Percentiles rank a stretch among this genome's conserved stretches.
Conservation (phyloP, 177 flowering plant genomes). For the Vitis hybrid region DNA sequence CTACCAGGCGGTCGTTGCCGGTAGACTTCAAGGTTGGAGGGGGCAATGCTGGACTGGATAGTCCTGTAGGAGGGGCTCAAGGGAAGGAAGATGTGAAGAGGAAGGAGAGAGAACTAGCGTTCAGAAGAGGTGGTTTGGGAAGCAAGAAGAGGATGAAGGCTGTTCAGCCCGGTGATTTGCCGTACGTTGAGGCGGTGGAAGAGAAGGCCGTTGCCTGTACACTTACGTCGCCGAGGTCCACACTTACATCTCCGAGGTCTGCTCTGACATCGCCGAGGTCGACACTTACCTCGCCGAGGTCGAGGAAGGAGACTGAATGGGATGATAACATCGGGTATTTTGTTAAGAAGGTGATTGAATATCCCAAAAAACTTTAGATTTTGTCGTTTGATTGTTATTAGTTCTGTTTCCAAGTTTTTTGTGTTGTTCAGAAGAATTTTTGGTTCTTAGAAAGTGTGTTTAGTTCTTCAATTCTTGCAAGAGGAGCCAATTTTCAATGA, state of each 20-base stretch:
- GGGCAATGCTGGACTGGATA: slow-evolving; percentile 6
- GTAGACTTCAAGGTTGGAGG: slow-evolving; percentile 35
- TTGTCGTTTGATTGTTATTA: neutral
- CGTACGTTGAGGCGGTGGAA: slow-evolving; percentile 37
- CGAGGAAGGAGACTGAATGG: slow-evolving; percentile 36
- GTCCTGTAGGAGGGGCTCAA: neutral
- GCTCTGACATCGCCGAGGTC: slow-evolving; percentile 11
- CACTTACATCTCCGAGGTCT: neutral
- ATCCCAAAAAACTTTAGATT: neutral
- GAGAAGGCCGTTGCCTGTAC: slow-evolving; percentile 3
- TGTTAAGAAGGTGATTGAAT: slow-evolving; percentile 59
- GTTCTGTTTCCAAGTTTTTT: neutral
- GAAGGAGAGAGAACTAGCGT: slow-evolving; percentile 30
- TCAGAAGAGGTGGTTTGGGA: slow-evolving; percentile 41
- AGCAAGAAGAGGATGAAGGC: slow-evolving; percentile 50
- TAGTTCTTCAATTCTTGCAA: neutral
- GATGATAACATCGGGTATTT: slow-evolving; percentile 62
- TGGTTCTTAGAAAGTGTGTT: neutral
- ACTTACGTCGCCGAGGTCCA: no score
- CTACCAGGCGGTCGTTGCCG: slow-evolving; percentile 49
- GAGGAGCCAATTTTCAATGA: no score
- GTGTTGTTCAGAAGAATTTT: neutral
- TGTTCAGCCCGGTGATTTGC: slow-evolving; percentile 50
- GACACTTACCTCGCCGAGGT: slow-evolving; percentile 2
- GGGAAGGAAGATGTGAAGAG: slow-evolving; percentile 44